Percentiles rank a stretch among this genome's conserved stretches.
Evolutionary conservation across 164 flowering plant species (phyloP).

Genomic region (Taxillus chinensis): DNA sequence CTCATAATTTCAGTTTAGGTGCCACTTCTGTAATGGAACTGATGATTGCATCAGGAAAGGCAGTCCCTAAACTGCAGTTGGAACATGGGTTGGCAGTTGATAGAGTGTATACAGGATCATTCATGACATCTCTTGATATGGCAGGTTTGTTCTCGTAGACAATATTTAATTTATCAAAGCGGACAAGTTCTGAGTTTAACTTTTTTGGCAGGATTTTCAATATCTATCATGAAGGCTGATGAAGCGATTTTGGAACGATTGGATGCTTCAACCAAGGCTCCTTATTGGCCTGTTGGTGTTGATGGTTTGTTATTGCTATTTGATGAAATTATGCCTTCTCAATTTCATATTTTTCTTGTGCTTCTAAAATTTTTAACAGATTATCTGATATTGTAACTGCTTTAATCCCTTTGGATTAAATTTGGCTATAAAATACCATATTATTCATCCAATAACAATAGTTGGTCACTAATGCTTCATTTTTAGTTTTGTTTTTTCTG

Average conservation of each 20-base stretch:
- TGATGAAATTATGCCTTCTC: constrained; percentile 1
- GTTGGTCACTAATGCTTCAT: no score
- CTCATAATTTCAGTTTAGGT: constrained; percentile 52
- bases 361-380: no score
- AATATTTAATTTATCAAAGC: neutral
- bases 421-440: no score
- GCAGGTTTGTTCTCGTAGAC: constrained; percentile 44
- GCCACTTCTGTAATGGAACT: constrained; percentile 85
- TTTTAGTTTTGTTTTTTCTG: neutral
- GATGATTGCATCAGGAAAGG: constrained; percentile 88
- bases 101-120: constrained; percentile 91
- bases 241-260: constrained; percentile 53
- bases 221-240: constrained; percentile 81
- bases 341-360: no score
- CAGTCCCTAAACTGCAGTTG: constrained; percentile 75
- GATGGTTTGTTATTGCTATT: constrained; percentile 41
- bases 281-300: constrained; percentile 87
- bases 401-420: no score
- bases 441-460: no score
- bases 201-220: constrained; percentile 63
- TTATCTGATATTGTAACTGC: no score
- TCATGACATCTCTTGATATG: constrained; percentile 98
- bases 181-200: constrained; percentile 2
- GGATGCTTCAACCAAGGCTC: constrained; percentile 91
- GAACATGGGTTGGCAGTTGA: constrained; percentile 96